A percentile compares a stretch with the other conserved stretches of the same genome.
Evolutionary conservation across 495 filamentous ascomycete species (phyloP).

Genomic region (Trichocladium uniseriatum): DNA sequence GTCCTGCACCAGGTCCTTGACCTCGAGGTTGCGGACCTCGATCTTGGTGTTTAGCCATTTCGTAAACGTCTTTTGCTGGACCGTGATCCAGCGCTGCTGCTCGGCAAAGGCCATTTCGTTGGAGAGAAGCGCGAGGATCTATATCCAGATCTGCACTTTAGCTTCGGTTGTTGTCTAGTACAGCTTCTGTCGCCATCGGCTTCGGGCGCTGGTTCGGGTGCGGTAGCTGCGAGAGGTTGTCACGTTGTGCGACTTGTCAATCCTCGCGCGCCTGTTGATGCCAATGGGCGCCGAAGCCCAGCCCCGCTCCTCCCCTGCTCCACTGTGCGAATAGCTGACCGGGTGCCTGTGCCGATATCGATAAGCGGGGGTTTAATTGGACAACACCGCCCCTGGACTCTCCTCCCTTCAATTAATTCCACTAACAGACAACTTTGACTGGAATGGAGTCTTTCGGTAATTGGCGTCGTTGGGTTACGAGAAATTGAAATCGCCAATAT

Average conservation of each 20-base stretch:
- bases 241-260: constrained; percentile 1
- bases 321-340: constrained; percentile 8
- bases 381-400: not conserved
- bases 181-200: constrained; percentile 13
- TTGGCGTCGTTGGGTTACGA: not conserved
- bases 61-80: constrained; percentile 99
- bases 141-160: constrained; percentile 8
- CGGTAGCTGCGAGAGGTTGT: not conserved
- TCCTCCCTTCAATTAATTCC: not conserved
- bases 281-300: not conserved
- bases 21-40: constrained; percentile 58
- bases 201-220: not conserved
- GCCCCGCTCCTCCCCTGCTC: not conserved
- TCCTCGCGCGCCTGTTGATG: constrained; percentile 1
- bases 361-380: constrained; percentile 8
- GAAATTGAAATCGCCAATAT: too few species aligned
- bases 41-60: constrained; percentile 99
- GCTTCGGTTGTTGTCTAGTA: not conserved
- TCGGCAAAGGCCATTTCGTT: constrained; percentile 46
- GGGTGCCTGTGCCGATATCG: constrained; percentile 1
- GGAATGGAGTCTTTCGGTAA: not conserved
- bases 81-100: constrained; percentile 88
- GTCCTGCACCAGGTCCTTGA: constrained; percentile 78
- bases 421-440: not conserved
- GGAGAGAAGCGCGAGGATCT: constrained; percentile 5